Evolutionary conservation across 2,329 filamentous ascomycete genomes (phyloP).

Genomic region (Hypoxylon sp.): DNA sequence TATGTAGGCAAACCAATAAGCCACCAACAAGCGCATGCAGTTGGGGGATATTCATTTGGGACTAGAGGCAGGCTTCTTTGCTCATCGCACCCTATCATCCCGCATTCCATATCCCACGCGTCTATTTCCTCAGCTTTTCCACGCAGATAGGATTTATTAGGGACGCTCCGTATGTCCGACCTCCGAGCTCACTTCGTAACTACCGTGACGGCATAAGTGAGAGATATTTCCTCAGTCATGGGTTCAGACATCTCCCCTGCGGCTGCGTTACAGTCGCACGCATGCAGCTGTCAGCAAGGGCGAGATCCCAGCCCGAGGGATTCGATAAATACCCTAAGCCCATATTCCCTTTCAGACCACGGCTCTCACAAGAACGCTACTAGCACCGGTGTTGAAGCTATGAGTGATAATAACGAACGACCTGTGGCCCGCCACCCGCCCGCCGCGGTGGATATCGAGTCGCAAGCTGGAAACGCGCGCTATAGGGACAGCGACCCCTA

Average conservation of each 20-base stretch:
- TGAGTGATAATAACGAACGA: constrained; percentile 50
- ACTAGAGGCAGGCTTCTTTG: not conserved
- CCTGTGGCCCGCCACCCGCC: constrained; percentile 58
- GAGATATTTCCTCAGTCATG: constrained; percentile 50
- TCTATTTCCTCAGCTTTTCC: constrained; percentile 24
- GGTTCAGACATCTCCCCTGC: constrained; percentile 56
- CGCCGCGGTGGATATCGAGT: constrained; percentile 60
- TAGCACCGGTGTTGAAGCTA: constrained; percentile 61
- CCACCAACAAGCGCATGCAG: not conserved
- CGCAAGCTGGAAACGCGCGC: constrained; percentile 46
- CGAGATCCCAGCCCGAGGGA: constrained; percentile 41
- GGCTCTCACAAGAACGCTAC: constrained; percentile 50
- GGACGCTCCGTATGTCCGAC: constrained; percentile 29
- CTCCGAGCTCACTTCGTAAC: constrained; percentile 18
- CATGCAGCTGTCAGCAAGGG: constrained; percentile 55
- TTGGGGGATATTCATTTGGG: constrained; percentile 2
- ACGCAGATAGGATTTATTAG: constrained; percentile 31
- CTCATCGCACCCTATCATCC: constrained; percentile 19
- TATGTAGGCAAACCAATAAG: constrained; percentile 7
- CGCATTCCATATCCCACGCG: constrained; percentile 14
- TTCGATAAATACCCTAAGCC: constrained; percentile 43
- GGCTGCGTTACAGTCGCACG: constrained; percentile 59
- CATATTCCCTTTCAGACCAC: constrained; percentile 30
- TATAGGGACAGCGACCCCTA: constrained; percentile 81
- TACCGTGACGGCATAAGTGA: constrained; percentile 13